phyloP scores from a whole-genome alignment of 345 rosid species.

The Acer saccharum region DNA sequence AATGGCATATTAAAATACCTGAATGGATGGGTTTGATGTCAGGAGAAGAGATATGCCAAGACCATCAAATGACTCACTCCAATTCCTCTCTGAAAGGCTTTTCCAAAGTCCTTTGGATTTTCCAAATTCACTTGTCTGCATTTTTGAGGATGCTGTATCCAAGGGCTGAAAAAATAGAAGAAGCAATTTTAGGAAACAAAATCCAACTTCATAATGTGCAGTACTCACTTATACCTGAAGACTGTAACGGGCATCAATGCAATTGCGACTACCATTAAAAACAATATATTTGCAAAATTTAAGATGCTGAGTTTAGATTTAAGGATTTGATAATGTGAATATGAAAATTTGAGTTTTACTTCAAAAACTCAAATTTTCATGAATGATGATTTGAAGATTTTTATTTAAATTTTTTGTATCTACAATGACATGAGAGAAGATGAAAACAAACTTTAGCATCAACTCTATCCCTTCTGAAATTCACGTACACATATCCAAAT shows the following conservation, averaged over 20 bases:
- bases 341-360: background rate
- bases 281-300: background rate
- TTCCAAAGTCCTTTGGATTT: slow-evolving; percentile 91
- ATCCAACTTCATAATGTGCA: background rate
- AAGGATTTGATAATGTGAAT: background rate
- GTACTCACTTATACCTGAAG: background rate
- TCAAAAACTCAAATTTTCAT: background rate
- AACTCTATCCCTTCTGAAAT: background rate
- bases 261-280: background rate
- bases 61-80: slow-evolving; percentile 85
- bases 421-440: background rate
- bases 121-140: slow-evolving; percentile 97
- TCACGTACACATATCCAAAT: background rate
- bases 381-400: background rate
- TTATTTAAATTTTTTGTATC: too few relatives aligned
- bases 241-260: background rate
- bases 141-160: slow-evolving; percentile 93
- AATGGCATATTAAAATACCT: slow-evolving; percentile 44
- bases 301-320: background rate
- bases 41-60: slow-evolving; percentile 91
- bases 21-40: slow-evolving; percentile 93
- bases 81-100: slow-evolving; percentile 64
- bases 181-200: slow-evolving; percentile 17
- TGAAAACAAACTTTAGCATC: background rate
- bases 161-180: slow-evolving; percentile 59